Evolutionary conservation across 352 stramenopile species (phyloP).

Genomic region (Elongisporangium undulatum): DNA sequence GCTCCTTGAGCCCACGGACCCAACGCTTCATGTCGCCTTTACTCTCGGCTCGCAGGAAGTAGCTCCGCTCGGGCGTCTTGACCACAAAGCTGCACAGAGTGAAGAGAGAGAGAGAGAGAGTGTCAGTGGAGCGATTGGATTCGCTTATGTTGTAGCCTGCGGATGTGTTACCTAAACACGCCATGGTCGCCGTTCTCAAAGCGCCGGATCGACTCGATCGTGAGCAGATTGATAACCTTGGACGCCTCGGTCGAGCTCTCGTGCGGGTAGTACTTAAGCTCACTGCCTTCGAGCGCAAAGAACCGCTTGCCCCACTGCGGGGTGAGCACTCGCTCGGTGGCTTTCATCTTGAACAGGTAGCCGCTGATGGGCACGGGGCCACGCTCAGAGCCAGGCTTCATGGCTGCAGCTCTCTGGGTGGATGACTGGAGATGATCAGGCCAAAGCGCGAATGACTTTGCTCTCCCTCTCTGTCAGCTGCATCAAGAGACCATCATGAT

Average conservation of each 20-base stretch:
- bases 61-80: constrained; percentile 71
- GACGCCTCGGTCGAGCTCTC: constrained; percentile 53
- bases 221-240: constrained; percentile 68
- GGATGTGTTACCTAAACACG: constrained; percentile 55
- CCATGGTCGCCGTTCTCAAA: constrained; percentile 84
- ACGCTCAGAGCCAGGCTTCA: constrained; percentile 49
- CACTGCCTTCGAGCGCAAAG: constrained; percentile 66
- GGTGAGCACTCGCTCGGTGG: constrained; percentile 57
- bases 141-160: too few species aligned
- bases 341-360: constrained; percentile 86
- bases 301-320: constrained; percentile 82
- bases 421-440: neutral
- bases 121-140: neutral
- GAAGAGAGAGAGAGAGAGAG: neutral
- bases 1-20: constrained; percentile 74
- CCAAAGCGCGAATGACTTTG: neutral
- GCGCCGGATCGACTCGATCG: constrained; percentile 70
- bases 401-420: constrained; percentile 9
- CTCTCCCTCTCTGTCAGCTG: too few species aligned
- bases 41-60: constrained; percentile 73
- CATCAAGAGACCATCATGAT: too few species aligned
- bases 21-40: constrained; percentile 89
- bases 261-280: constrained; percentile 80
- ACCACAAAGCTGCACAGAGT: constrained; percentile 50
- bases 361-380: constrained; percentile 72